phyloP scores from a whole-genome alignment of 257 asterid species.

The Plantago ovata region DNA sequence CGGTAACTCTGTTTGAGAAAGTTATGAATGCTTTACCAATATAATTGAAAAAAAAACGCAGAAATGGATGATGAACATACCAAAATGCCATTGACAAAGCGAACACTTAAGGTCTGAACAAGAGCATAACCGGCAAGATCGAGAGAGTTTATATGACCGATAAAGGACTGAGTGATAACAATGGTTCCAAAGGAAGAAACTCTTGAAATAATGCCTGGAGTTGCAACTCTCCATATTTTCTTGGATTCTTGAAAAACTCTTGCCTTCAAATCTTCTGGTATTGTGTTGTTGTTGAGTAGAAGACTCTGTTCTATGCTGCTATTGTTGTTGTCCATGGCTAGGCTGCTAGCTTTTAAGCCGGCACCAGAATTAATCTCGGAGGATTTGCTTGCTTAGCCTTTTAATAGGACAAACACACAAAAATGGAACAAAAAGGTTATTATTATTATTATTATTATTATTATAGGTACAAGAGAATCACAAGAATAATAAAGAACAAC shows the following conservation, averaged over 20 bases:
- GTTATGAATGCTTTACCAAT: no score
- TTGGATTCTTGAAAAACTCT: slow-evolving; percentile 42
- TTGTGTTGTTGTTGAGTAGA: slow-evolving; percentile 28
- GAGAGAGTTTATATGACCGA: slow-evolving; percentile 44
- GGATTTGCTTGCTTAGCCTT: no score
- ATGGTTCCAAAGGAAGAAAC: slow-evolving; percentile 53
- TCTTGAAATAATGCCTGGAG: slow-evolving; percentile 56
- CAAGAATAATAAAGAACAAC: no score
- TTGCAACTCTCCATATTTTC: slow-evolving; percentile 67
- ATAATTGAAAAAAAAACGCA: no score
- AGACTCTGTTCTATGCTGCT: slow-evolving; percentile 27
- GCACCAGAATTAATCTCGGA: no score
- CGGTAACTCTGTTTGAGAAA: no score
- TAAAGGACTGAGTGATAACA: slow-evolving; percentile 55
- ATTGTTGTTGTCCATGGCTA: slow-evolving; percentile 26
- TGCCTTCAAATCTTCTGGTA: slow-evolving; percentile 30
- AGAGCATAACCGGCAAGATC: slow-evolving; percentile 72
- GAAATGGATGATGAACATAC: slow-evolving; percentile 21
- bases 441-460: no score
- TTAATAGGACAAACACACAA: no score
- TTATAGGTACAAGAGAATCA: no score
- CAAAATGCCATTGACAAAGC: slow-evolving; percentile 60
- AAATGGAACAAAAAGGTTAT: no score
- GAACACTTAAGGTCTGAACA: slow-evolving; percentile 58
- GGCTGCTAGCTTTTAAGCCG: no score